A percentile compares a stretch with the other conserved stretches of the same genome.
Conservation (phyloP, 208 protist species). For the Leishmania turanica region DNA sequence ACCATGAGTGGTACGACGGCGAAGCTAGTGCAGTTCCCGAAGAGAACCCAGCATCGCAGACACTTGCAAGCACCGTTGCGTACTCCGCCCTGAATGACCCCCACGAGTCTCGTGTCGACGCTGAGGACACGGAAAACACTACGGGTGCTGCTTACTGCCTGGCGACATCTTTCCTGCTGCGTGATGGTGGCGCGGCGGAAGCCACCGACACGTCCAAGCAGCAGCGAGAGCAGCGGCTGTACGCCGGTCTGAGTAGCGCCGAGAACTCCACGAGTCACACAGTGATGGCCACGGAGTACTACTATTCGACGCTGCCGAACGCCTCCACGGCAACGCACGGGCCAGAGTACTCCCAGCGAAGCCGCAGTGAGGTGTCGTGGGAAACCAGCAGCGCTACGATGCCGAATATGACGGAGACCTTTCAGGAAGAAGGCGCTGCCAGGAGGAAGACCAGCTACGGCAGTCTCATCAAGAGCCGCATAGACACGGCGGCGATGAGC, state of each 20-base stretch:
- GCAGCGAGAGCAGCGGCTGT: background rate
- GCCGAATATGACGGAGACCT: background rate
- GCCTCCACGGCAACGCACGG: slow-evolving; percentile 18
- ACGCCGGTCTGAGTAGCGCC: background rate
- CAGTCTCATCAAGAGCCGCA: slow-evolving; percentile 10
- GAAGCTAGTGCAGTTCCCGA: background rate
- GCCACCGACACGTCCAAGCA: background rate
- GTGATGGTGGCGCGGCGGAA: background rate
- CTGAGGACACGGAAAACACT: background rate
- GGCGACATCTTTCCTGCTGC: background rate
- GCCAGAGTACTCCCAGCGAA: background rate
- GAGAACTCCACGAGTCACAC: background rate
- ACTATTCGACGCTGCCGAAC: slow-evolving; percentile 18
- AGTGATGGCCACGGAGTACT: background rate
- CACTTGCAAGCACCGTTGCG: background rate
- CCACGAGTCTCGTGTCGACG: background rate
- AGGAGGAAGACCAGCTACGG: background rate
- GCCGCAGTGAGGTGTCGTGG: background rate
- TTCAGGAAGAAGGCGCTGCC: background rate
- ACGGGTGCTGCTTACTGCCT: background rate
- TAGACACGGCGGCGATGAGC: background rate
- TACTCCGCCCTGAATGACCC: background rate
- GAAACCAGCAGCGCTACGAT: background rate
- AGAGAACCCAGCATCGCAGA: background rate
- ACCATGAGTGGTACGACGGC: background rate